Conservation (phyloP, 805 yeast species). For the Clavispora phyllophila region DNA sequence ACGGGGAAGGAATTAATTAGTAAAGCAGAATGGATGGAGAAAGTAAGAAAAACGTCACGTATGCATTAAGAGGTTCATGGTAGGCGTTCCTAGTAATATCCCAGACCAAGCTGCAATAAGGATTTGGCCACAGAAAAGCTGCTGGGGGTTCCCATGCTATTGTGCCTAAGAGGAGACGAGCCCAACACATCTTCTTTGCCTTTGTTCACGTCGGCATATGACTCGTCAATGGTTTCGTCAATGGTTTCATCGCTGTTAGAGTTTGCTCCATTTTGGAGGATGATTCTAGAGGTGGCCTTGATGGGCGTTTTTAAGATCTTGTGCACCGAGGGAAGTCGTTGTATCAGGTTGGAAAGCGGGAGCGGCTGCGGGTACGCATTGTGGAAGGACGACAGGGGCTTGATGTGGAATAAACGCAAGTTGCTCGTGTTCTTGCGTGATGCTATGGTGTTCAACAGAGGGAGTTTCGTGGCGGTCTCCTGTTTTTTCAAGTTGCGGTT, state of each 20-base stretch:
- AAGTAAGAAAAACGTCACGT: not conserved
- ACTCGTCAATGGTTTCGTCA: slow-evolving; percentile 16
- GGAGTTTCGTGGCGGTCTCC: slow-evolving; percentile 1
- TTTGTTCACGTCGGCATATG: slow-evolving; percentile 9
- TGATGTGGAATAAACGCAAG: slow-evolving; percentile 35
- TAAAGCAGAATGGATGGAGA: not conserved
- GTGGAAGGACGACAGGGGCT: slow-evolving; percentile 31
- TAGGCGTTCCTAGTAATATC: slow-evolving; percentile 12
- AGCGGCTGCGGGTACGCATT: slow-evolving; percentile 9
- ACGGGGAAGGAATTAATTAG: not conserved
- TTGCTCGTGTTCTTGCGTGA: slow-evolving; percentile 15
- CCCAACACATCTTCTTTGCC: slow-evolving; percentile 21
- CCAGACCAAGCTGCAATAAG: slow-evolving; percentile 38
- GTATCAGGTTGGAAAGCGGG: slow-evolving; percentile 9
- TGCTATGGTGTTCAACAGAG: slow-evolving; percentile 15
- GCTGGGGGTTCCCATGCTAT: slow-evolving; percentile 40
- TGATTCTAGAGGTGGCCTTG: slow-evolving; percentile 24
- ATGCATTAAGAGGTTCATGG: not conserved
- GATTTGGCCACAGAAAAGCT: slow-evolving; percentile 43
- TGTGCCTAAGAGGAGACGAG: slow-evolving; percentile 30
- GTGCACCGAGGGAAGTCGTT: slow-evolving; percentile 34
- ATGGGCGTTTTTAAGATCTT: slow-evolving; percentile 42
- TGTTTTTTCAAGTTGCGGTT: slow-evolving; percentile 14
- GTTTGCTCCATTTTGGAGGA: slow-evolving; percentile 9
- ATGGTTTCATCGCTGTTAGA: slow-evolving; percentile 21